Evolutionary conservation across 306 rosid species (phyloP), one percentile per base, ranked within the genome.

Genomic region (Vachellia collinsii): DNA sequence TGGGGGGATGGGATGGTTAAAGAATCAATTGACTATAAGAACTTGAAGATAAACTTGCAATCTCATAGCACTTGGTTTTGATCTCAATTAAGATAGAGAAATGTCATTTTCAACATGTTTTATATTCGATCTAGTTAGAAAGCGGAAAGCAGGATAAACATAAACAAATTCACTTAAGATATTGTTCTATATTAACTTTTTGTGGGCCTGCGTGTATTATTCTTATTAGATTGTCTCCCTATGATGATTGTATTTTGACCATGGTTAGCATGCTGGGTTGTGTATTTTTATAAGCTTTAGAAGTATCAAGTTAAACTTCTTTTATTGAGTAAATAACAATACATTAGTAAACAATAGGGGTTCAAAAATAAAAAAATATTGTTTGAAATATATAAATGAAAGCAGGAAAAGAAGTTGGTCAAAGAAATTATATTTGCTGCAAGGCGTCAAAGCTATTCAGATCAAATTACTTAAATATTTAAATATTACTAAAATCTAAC

Each of bases 91-190:
- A 70, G 78, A 68, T 62, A 63, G 68, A 62, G 61, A 19, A 17
- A 50, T 65, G 68, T 88, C 86, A 50, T 36, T 70, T 37, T 81
- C 84, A 84, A 65, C 46, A 70, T 78, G 75, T 63, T 80, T 69
- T 53, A 47, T 63, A 22, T 74, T 79, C 17, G 63, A 87, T 82
- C 22, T 16, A 80, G 73, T 53, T 70, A 6, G 42, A 75, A 79
- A 65, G 50, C 77, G 4, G 42, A 75, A 79, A 65, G 50, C 77
- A 64, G 66, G 89, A 88, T 88, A 84, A 86, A 63, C 85, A 81
- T 64, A 19, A 58, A 29, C 74, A 83, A 42, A 76, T 86, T 85
- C 87, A 89, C 84, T 70, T 84, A 13, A 70, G 73, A 79, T 79
- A 76, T 84, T 70, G 64, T 83, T 77, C 34, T 72, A 5, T 80